phyloP scores from a whole-genome alignment of 2,329 filamentous ascomycete genomes.

The Claviceps cyperi region DNA sequence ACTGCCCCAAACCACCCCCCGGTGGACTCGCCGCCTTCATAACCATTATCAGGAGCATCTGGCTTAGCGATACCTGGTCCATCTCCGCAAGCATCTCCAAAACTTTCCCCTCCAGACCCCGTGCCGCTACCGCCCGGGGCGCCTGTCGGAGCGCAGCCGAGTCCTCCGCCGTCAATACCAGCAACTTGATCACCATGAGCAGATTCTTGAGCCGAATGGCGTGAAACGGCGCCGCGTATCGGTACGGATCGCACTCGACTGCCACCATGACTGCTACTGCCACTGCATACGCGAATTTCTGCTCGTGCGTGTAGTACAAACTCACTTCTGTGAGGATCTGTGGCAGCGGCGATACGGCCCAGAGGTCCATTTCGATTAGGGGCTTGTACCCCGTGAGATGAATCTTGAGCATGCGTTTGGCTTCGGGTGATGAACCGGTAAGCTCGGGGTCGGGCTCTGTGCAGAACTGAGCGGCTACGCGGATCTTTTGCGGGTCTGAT shows the following conservation, averaged over 20 bases:
- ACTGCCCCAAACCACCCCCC: constrained; percentile 28
- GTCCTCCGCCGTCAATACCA: constrained; percentile 32
- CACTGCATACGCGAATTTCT: constrained; percentile 29
- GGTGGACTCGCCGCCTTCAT: constrained; percentile 26
- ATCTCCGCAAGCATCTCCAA: constrained; percentile 24
- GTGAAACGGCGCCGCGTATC: constrained; percentile 34
- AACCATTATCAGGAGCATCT: constrained; percentile 36
- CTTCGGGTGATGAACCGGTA: neutral
- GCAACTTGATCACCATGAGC: constrained; percentile 35
- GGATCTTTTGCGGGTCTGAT: constrained; percentile 14
- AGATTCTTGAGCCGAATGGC: constrained; percentile 35
- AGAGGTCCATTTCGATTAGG: constrained; percentile 19
- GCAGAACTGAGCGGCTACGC: constrained; percentile 2
- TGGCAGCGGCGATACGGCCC: constrained; percentile 35
- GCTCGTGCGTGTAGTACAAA: constrained; percentile 28
- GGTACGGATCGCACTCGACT: constrained; percentile 34
- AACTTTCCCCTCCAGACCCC: constrained; percentile 11
- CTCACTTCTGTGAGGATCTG: constrained; percentile 29
- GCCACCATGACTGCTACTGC: constrained; percentile 33
- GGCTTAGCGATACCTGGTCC: constrained; percentile 39
- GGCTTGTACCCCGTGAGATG: constrained; percentile 8
- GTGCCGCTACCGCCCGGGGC: constrained; percentile 12
- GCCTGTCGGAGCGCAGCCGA: constrained; percentile 14
- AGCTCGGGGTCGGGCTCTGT: neutral
- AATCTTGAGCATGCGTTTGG: neutral